These are phyloP conservation scores for Teunomyces barrocoloradensis DNA, from an alignment of 805 yeast genomes.

Conservation along the genomic window DNA sequence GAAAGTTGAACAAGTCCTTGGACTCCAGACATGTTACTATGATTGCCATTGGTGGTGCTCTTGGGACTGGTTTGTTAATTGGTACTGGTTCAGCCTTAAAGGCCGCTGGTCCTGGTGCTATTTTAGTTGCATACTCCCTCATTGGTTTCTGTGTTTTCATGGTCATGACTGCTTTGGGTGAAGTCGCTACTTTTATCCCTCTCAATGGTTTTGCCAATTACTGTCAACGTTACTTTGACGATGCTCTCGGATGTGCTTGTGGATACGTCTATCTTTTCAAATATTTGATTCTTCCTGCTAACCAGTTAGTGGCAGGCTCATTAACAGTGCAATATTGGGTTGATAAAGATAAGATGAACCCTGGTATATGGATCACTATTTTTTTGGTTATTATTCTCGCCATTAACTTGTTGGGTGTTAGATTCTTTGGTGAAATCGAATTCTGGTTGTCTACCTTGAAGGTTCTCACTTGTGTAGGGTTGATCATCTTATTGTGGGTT, in stretches of 20 bases:
- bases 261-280: conserved; percentile 63
- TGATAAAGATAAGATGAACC: conserved; percentile 42
- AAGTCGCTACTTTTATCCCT: conserved; percentile 66
- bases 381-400: conserved; percentile 40
- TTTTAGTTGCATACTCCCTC: conserved; percentile 61
- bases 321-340: conserved; percentile 56
- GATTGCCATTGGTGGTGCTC: conserved; percentile 82
- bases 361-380: conserved; percentile 58
- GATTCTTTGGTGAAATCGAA: conserved; percentile 31
- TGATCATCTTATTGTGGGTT: conserved; percentile 59
- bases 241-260: conserved; percentile 65
- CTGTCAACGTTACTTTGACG: conserved; percentile 62
- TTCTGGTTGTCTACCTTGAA: conserved; percentile 65
- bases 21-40: conserved; percentile 63
- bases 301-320: conserved; percentile 63
- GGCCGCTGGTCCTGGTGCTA: conserved; percentile 68
- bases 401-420: conserved; percentile 49
- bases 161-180: conserved; percentile 69
- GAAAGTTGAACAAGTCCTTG: conserved; percentile 24
- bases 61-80: conserved; percentile 77
- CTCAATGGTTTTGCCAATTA: conserved; percentile 67
- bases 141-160: conserved; percentile 71
- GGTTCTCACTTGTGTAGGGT: conserved; percentile 62
- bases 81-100: conserved; percentile 72
- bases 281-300: conserved; percentile 56